Percentiles rank a stretch among this genome's conserved stretches.
These are phyloP conservation scores for Madurella mycetomatis DNA, from an alignment of 2,329 filamentous ascomycete genomes.

Conservation along the genomic window DNA sequence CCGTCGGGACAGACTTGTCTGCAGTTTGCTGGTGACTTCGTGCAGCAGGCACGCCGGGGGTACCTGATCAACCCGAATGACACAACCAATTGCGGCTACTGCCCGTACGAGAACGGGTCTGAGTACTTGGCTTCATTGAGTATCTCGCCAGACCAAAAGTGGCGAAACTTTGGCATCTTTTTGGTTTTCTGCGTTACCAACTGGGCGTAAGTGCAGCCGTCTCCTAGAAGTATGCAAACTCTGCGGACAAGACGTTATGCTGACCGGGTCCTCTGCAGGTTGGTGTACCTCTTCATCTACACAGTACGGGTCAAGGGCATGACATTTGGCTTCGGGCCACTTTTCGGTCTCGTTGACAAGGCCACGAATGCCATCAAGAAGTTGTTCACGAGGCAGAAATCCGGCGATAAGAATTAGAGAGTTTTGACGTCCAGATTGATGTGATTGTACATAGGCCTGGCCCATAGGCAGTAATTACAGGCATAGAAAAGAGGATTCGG, in stretches of 20 bases:
- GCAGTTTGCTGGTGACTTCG: constrained; percentile 53
- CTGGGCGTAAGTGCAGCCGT: constrained; percentile 35
- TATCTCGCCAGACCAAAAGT: constrained; percentile 56
- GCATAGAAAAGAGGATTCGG: neutral
- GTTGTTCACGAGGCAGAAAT: constrained; percentile 10
- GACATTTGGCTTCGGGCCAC: constrained; percentile 27
- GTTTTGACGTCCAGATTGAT: neutral
- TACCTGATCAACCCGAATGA: constrained; percentile 57
- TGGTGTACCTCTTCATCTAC: constrained; percentile 31
- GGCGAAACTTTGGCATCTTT: constrained; percentile 63
- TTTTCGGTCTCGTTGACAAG: constrained; percentile 20
- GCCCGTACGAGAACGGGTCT: constrained; percentile 58
- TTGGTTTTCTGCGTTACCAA: constrained; percentile 63
- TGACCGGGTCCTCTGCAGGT: constrained; percentile 6
- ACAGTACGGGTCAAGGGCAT: constrained; percentile 28
- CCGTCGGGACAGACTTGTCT: constrained; percentile 58
- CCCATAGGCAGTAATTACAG: neutral
- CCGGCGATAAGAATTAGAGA: neutral
- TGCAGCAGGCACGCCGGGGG: constrained; percentile 47
- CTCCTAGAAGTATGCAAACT: too few relatives aligned
- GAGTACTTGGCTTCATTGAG: constrained; percentile 57
- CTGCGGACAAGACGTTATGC: too few relatives aligned
- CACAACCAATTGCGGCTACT: constrained; percentile 61
- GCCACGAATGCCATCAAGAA: constrained; percentile 14
- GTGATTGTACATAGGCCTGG: neutral